A percentile compares a stretch with the other conserved stretches of the same genome.
Conservation (phyloP, 2,329 filamentous ascomycete species). For the Aureobasidium sp. region DNA sequence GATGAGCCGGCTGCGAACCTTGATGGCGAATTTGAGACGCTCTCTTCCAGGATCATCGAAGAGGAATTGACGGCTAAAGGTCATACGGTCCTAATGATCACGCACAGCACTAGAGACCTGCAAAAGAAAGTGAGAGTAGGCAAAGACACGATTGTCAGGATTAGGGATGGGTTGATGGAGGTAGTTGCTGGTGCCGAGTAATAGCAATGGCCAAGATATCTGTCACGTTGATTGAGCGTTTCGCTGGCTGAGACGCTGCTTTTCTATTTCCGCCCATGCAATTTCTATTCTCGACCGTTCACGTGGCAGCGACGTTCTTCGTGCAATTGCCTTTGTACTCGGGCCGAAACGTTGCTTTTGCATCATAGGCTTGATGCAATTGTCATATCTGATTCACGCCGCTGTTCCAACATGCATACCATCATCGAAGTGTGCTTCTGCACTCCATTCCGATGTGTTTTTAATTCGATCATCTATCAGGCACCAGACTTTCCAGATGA, state of each 20-base stretch:
- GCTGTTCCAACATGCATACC: not conserved
- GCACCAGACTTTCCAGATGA: not conserved
- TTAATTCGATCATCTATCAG: not conserved
- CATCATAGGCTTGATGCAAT: not conserved
- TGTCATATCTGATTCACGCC: not conserved
- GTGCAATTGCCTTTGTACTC: not conserved
- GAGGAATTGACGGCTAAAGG: slow-evolving; percentile 39
- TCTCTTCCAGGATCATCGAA: not conserved
- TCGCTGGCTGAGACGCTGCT: too few species aligned
- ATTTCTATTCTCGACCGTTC: not conserved
- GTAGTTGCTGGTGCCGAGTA: too few species aligned
- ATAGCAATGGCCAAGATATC: too few species aligned
- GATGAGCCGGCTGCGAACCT: slow-evolving; percentile 23
- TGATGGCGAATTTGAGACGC: slow-evolving; percentile 1
- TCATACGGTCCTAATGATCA: slow-evolving; percentile 53
- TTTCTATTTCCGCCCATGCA: too few species aligned
- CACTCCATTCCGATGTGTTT: too few species aligned
- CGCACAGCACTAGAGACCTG: slow-evolving; percentile 42
- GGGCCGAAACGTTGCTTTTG: not conserved
- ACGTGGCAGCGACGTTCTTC: not conserved
- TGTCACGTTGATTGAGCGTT: too few species aligned
- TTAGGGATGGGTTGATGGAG: not conserved
- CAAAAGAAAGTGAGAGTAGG: not conserved
- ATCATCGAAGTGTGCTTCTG: too few species aligned
- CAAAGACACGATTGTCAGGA: not conserved